Conservation (phyloP, 2,329 filamentous ascomycete genomes). For the Trichophyton verrucosum region DNA sequence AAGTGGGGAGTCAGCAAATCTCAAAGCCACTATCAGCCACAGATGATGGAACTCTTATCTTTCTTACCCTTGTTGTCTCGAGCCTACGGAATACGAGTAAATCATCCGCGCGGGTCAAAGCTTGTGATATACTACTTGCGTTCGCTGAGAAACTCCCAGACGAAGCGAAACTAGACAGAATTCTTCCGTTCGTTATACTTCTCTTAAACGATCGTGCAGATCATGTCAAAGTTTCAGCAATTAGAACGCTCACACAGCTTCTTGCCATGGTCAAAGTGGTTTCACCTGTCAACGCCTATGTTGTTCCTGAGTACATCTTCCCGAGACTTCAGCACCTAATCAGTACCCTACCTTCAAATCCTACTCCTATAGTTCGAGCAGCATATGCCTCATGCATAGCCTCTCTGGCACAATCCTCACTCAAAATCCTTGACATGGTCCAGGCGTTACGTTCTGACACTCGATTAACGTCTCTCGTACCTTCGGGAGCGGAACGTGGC, state of each 20-base stretch:
- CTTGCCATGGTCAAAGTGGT: conserved; percentile 79
- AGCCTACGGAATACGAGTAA: conserved; percentile 82
- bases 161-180: conserved; percentile 86
- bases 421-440: conserved; percentile 78
- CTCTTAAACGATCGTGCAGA: conserved; percentile 72
- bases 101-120: conserved; percentile 72
- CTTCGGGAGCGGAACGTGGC: conserved; percentile 60
- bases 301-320: conserved; percentile 56
- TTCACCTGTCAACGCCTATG: conserved; percentile 57
- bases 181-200: conserved; percentile 78
- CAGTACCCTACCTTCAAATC: conserved; percentile 39
- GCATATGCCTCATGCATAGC: conserved; percentile 90
- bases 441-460: conserved; percentile 77
- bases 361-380: conserved; percentile 63
- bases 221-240: conserved; percentile 70
- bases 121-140: conserved; percentile 80
- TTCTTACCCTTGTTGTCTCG: conserved; percentile 76
- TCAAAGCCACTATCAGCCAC: conserved; percentile 49
- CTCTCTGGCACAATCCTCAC: conserved; percentile 72
- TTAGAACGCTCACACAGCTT: conserved; percentile 79
- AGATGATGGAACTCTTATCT: conserved; percentile 86
- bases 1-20: conserved; percentile 57
- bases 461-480: conserved; percentile 62
- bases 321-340: conserved; percentile 48
- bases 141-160: conserved; percentile 87